A percentile compares a stretch with the other conserved stretches of the same genome.
Conservation (phyloP, 2,329 filamentous ascomycete genomes). For the Tolypocladium inflatum region DNA sequence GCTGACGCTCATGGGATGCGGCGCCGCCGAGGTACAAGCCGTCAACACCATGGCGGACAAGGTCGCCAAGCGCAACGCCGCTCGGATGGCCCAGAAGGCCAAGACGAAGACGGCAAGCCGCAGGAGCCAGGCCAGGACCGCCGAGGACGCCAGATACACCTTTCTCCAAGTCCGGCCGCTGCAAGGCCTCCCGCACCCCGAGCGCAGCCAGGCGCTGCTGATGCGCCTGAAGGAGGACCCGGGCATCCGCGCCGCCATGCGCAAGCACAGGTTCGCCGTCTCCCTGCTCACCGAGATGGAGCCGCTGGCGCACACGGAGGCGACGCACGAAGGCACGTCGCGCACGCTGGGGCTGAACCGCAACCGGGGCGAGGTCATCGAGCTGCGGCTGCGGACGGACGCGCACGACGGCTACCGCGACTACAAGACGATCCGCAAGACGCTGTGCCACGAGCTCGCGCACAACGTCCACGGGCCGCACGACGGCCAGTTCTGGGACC, state of each 20-base stretch:
- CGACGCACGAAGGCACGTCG: slow-evolving; percentile 61
- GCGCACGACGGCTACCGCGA: slow-evolving; percentile 89
- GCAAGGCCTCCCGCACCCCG: slow-evolving; percentile 65
- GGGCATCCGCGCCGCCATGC: slow-evolving; percentile 78
- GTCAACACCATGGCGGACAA: slow-evolving; percentile 39
- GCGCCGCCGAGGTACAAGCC: slow-evolving; percentile 47
- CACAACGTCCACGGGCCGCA: slow-evolving; percentile 85
- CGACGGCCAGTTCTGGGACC: slow-evolving; percentile 79
- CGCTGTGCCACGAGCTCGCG: slow-evolving; percentile 87
- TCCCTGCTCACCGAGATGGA: slow-evolving; percentile 93
- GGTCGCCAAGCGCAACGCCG: slow-evolving; percentile 37
- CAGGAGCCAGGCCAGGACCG: slow-evolving; percentile 5
- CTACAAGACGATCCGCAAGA: slow-evolving; percentile 84
- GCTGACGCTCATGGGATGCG: slow-evolving; percentile 56
- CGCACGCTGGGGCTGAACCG: slow-evolving; percentile 79
- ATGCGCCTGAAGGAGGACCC: slow-evolving; percentile 70
- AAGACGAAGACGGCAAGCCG: slow-evolving; percentile 13
- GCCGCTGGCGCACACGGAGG: slow-evolving; percentile 65
- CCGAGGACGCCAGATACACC: slow-evolving; percentile 61
- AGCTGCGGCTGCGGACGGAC: slow-evolving; percentile 84
- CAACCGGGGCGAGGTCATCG: slow-evolving; percentile 82
- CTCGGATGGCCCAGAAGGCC: slow-evolving; percentile 21
- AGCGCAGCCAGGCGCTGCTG: slow-evolving; percentile 62
- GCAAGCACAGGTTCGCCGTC: slow-evolving; percentile 74
- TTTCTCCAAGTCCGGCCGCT: slow-evolving; percentile 73